Evolutionary conservation across 345 rosid genomes (phyloP).

Genomic region (Populus alba): DNA sequence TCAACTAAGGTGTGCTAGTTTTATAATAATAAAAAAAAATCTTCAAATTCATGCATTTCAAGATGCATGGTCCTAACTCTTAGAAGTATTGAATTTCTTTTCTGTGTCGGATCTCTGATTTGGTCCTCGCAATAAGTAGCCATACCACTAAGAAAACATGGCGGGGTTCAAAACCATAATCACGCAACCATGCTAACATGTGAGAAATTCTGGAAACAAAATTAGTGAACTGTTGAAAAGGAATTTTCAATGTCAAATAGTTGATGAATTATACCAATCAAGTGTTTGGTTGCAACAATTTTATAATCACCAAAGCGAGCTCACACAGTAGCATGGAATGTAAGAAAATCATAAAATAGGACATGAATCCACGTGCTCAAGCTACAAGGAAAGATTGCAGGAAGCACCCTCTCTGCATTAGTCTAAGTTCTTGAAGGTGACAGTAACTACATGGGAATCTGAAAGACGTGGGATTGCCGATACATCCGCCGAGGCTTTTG

Average conservation of each 20-base stretch:
- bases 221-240: background rate
- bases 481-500: conserved; percentile 45
- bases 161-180: background rate
- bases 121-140: background rate
- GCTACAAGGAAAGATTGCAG: conserved; percentile 22
- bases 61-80: background rate
- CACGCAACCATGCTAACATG: conserved; percentile 2
- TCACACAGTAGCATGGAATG: conserved; percentile 29
- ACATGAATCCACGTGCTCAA: conserved; percentile 25
- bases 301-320: background rate
- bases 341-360: background rate
- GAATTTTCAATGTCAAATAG: background rate
- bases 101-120: background rate
- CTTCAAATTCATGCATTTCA: background rate
- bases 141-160: background rate
- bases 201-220: background rate
- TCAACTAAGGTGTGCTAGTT: background rate
- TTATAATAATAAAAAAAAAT: background rate
- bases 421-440: conserved; percentile 6
- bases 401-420: conserved; percentile 23
- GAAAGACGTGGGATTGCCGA: conserved; percentile 43
- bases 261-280: background rate
- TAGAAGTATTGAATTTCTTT: background rate
- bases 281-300: background rate
- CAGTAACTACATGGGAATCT: conserved; percentile 25